Conservation (phyloP, 352 stramenopile species). For the Pythium graminicola region DNA sequence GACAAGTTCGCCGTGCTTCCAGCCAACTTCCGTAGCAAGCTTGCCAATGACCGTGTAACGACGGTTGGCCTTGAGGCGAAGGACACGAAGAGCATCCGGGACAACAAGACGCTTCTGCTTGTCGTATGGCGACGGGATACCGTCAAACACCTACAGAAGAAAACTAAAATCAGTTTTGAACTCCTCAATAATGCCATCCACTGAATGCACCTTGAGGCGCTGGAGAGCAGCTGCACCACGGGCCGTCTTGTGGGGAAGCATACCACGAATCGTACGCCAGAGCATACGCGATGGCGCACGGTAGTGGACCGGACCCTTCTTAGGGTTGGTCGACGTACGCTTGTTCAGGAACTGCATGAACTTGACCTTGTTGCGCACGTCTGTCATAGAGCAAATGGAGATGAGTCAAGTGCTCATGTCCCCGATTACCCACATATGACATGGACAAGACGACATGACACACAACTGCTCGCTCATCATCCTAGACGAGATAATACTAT, state of each 20-base stretch:
- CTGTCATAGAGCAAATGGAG: constrained; percentile 35
- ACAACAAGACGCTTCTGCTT: constrained; percentile 99
- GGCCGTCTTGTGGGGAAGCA: constrained; percentile 98
- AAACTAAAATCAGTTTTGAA: too few species aligned
- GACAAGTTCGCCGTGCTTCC: constrained; percentile 96
- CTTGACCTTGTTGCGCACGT: constrained; percentile 96
- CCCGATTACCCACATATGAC: neutral
- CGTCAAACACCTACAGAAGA: constrained; percentile 92
- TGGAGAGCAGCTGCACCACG: constrained; percentile 94
- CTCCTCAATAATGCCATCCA: too few species aligned
- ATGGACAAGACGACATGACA: constrained; percentile 68
- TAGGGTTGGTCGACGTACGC: constrained; percentile 97
- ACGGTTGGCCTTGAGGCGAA: constrained; percentile 92
- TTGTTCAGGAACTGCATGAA: constrained; percentile 99
- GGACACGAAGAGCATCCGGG: constrained; percentile 91
- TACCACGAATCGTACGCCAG: constrained; percentile 92
- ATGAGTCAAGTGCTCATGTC: neutral
- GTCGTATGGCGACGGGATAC: constrained; percentile 97
- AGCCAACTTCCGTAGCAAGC: constrained; percentile 94
- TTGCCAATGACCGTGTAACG: constrained; percentile 95
- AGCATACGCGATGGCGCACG: constrained; percentile 94
- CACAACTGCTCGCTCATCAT: constrained; percentile 31
- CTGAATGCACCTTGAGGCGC: constrained; percentile 87
- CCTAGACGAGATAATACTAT: neutral
- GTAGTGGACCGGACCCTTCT: constrained; percentile 97